Base-by-base conservation (phyloP, 495 filamentous ascomycete genomes). In the Neurospora terricola region DNA sequence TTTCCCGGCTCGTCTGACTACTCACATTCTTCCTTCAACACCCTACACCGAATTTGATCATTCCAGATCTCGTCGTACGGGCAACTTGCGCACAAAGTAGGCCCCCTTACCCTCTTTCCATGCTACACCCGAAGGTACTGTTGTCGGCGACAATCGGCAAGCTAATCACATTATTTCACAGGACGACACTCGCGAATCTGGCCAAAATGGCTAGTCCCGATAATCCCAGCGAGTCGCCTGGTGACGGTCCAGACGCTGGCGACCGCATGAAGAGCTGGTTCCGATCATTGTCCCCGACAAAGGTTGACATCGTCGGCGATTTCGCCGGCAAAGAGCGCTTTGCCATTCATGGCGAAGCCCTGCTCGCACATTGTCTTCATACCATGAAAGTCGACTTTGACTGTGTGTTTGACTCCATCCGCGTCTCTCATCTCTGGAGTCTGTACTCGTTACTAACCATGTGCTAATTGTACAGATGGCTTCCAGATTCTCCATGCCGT, bases 301-400 rank as follows among this genome's bases (percentile, higher is more conserved):
- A 72, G 30, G 76, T 91, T 39, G 90, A 92, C 77, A 82, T 92
- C 2, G 85, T 91, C 4, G 91, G 92, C 3, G 92, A 94, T 76
- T 93, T 91, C 80, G 90, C 90, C 11, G 92, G 92, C 18, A 84
- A 86, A 68, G 91, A 92, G 73, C 83, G 89, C 1, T 93, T 93
- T 80, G 78, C 92, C 10, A 83, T 94, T 45, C 90, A 94, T 74
- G 92, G 91, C 2, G 92, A 94, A 72, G 91, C 91, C 0, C 81
- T 94, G 11, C 80, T 94, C 1, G 81, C 88, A 14, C 78, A 90
- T 43, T 90, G 86, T 75, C 87, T 94, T 45, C 80, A 84, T 21
- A 85, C 92, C 72, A 59, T 82, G 3, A 78, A 84, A 38, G 84
- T 94, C 5, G 90, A 94, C 75, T 90, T 92, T 72, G 73, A 84